Evolutionary conservation across 306 rosid genomes (phyloP), one percentile per base, ranked within the genome.

Genomic region (Lagenaria siceraria): DNA sequence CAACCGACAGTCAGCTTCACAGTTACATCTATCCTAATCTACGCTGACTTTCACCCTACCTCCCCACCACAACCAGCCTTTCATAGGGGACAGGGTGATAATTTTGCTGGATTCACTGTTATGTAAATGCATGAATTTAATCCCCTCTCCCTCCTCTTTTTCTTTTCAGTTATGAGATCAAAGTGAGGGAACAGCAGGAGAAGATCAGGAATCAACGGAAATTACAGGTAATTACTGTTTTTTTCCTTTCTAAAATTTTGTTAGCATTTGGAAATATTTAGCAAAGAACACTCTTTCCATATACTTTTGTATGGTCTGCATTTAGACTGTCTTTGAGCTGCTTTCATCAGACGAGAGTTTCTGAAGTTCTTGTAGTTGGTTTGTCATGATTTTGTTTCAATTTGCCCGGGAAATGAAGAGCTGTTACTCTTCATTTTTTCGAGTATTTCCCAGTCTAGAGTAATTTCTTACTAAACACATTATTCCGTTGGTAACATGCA

Each of bases 111-210:
- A 25, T 17, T 71, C 58, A 7, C 24, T 3, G 6, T 10, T 49
- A 2, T 68, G 19, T 68, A 42, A 66, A 11, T 24, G 36, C 56
- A 48, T 48, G 76, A 25, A 59, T 29, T 81, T 27, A 49, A 56
- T n/a, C 29, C 21, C 22, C 22, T 27, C 14, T 11, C 40, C 17
- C 77, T 24, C 18, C 10, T 11, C 64, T 74, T 77, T 80, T 74
- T 29, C 83, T 77, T 80, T 79, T 79, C 88, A 95, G 99, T 78
- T 95, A 92, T 76, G 94, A 95, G 84, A 95, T 95, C 18, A 95
- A 95, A 86, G 10, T 92, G 80, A 89, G 93, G 86, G 97, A 92
- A 88, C 99, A 95, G 81, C 97, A 95, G 58, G 99, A 88, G 86
- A 74, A 61, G 51, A 83, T 92, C 78, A 88, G 99, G 86, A 90